Evolutionary conservation across 2,329 filamentous ascomycete species (phyloP).

Genomic region (Scedosporium aurantiacum): DNA sequence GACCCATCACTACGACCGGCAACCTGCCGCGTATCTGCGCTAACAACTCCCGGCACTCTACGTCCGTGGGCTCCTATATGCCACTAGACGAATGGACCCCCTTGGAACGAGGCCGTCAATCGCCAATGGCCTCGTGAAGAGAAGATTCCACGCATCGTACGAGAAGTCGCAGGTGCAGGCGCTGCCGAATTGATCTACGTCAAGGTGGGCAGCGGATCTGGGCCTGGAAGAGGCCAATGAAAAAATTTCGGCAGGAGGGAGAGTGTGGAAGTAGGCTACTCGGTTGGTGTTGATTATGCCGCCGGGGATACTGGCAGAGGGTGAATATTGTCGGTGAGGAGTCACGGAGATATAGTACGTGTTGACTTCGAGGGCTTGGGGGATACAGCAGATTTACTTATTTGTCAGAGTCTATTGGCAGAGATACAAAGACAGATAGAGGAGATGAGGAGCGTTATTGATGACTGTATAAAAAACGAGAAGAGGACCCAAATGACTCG

Average conservation of each 20-base stretch:
- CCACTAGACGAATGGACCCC: constrained; percentile 36
- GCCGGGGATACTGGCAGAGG: constrained; percentile 37
- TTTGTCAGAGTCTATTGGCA: no score
- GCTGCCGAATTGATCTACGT: constrained; percentile 20
- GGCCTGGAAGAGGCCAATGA: constrained; percentile 22
- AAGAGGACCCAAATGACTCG: no score
- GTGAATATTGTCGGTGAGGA: constrained; percentile 37
- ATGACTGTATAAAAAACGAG: no score
- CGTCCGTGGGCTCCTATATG: no score
- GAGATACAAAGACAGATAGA: no score
- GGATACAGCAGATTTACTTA: neutral
- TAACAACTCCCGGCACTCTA: constrained; percentile 37
- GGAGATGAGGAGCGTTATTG: no score
- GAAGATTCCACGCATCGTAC: constrained; percentile 43
- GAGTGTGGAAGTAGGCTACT: constrained; percentile 39
- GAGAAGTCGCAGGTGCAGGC: constrained; percentile 39
- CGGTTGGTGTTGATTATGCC: constrained; percentile 42
- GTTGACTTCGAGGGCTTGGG: neutral
- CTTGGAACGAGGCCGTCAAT: constrained; percentile 32
- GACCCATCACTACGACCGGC: constrained; percentile 34
- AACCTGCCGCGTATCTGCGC: constrained; percentile 27
- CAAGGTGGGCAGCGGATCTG: constrained; percentile 13
- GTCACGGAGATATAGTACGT: constrained; percentile 18
- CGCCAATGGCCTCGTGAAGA: constrained; percentile 37
- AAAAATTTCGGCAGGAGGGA: constrained; percentile 33